Base-by-base conservation (phyloP, 805 yeast species). In the Candida pseudofarinosa region DNA sequence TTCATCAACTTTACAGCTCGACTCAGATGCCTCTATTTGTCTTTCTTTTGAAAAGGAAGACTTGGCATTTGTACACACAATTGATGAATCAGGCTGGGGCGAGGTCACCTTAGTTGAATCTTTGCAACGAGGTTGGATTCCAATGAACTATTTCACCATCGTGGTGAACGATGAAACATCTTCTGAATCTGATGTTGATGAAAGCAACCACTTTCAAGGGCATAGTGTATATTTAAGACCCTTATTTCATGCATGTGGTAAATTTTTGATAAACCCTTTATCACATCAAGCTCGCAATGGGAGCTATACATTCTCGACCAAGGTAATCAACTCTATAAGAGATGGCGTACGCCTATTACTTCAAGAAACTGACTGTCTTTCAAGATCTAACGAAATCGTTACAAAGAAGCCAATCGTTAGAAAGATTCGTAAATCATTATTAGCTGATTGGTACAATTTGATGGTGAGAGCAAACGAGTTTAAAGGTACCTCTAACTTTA, bases 11-110 rank as follows among this genome's bases (percentile, higher is more conserved):
- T 62, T 85, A 36, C 85, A 84, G 48, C 71, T 82, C 8, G 75
- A 74, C 37, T 77, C 81, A 19, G 91, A 85, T 56, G 76, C 83
- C 4, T 76, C 87, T 0, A 81, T 85, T 34, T 86, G 95, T 58
- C 67, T 86, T 6, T 81, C 89, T 0, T 86, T 86, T 58, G 76
- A 77, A 17, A 79, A 77, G 48, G 76, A 78, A 48, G 93, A 84
- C 52, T 65, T 83, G 38, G 90, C 88, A 15, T 86, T 85, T 60
- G 86, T 86, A 3, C 89, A 85, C 54, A 77, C 85, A 5, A 77
- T 85, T 17, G 93, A 85, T 58, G 83, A 82, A 42, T 81, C 88
- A 16, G 95, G 93, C 0, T 86, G 95, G 95, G 91, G 90, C 46
- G 95, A 86, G 59, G 93, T 85, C 2, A 85, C 90, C 0, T 55